Conservation (phyloP, 768 basidiomycete genomes). For the Agrocybe pediades region DNA sequence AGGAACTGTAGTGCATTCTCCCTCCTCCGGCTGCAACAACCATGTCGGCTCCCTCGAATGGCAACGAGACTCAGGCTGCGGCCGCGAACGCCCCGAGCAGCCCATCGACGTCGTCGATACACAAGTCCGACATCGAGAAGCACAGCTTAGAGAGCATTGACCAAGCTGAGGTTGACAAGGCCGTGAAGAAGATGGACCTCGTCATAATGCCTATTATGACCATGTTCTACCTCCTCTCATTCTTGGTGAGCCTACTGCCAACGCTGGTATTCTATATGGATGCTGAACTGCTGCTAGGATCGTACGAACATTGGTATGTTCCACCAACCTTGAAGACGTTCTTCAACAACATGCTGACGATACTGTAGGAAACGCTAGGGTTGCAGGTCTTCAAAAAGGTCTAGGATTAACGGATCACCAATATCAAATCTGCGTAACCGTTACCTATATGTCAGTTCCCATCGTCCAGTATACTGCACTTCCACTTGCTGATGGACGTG, state of each 20-base stretch:
- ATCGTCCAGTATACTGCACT: background rate
- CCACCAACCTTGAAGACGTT: background rate
- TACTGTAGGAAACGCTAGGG: slow-evolving; percentile 43
- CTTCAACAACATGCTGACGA: background rate
- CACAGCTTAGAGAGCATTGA: slow-evolving; percentile 4
- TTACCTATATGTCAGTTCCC: slow-evolving; percentile 31
- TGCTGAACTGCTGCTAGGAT: slow-evolving; percentile 23
- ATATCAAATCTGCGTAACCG: slow-evolving; percentile 38
- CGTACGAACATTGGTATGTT: slow-evolving; percentile 35
- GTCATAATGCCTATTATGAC: slow-evolving; percentile 36
- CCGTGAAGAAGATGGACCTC: slow-evolving; percentile 31
- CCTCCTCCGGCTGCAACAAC: background rate
- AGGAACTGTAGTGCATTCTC: background rate
- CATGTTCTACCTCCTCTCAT: slow-evolving; percentile 39
- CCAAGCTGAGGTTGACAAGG: slow-evolving; percentile 13
- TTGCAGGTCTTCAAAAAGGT: slow-evolving; percentile 50
- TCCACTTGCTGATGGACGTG: background rate
- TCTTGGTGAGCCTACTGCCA: slow-evolving; percentile 27
- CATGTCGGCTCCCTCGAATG: slow-evolving; percentile 2
- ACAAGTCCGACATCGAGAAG: slow-evolving; percentile 14
- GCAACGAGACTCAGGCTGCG: background rate
- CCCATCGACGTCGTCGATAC: slow-evolving; percentile 4
- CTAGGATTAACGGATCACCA: slow-evolving; percentile 39
- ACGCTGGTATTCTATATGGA: background rate
- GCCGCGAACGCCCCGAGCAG: background rate